phyloP scores from a whole-genome alignment of 2,329 filamentous ascomycete genomes.

The Exophiala lecanii-corni region DNA sequence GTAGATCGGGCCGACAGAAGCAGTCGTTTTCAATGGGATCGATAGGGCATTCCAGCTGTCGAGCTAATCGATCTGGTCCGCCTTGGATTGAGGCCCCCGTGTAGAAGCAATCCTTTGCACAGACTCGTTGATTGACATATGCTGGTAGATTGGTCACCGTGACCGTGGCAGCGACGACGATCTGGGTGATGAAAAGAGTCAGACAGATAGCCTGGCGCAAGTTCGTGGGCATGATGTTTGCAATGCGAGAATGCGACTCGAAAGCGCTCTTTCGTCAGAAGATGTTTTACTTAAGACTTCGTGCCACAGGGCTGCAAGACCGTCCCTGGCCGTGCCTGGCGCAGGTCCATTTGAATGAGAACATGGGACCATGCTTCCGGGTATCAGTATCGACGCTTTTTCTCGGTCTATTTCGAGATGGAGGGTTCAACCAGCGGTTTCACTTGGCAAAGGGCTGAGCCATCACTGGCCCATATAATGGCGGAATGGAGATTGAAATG shows the following conservation, averaged over 20 bases:
- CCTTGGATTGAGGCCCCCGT: not conserved
- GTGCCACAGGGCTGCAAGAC: too few species aligned
- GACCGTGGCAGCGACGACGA: not conserved
- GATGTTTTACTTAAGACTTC: too few species aligned
- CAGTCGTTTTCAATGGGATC: constrained; percentile 1
- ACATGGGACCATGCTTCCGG: too few species aligned
- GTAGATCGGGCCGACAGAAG: not conserved
- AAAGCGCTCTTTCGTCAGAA: too few species aligned
- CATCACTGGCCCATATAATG: not conserved
- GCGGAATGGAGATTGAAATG: too few species aligned
- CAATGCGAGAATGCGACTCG: too few species aligned
- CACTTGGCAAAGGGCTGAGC: not conserved
- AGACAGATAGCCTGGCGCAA: not conserved
- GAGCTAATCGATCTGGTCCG: not conserved
- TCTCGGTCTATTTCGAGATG: too few species aligned
- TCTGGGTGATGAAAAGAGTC: not conserved
- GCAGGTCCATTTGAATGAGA: too few species aligned
- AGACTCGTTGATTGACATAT: not conserved
- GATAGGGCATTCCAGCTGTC: not conserved
- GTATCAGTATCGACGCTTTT: too few species aligned
- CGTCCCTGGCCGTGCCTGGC: too few species aligned
- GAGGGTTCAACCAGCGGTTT: too few species aligned
- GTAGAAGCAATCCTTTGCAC: not conserved
- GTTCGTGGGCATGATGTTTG: not conserved
- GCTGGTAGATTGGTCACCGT: constrained; percentile 1